These are phyloP conservation scores for Sinapis alba DNA, from an alignment of 441 rosid species.

Conservation along the genomic window DNA sequence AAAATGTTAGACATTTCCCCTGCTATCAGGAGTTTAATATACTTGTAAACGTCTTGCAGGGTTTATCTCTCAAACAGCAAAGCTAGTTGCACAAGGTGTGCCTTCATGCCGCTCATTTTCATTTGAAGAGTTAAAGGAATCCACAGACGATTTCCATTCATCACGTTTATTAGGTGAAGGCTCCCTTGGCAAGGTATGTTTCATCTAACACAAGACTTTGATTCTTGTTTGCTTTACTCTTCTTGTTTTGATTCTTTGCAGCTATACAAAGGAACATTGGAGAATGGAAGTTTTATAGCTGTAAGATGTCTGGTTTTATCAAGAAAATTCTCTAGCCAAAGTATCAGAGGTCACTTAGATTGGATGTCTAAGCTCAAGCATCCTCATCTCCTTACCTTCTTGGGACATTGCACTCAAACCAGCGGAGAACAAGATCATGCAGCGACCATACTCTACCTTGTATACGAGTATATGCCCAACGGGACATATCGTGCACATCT, in stretches of 20 bases:
- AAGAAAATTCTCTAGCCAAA: constrained; percentile 74
- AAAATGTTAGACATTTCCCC: background rate
- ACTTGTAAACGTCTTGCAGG: constrained; percentile 50
- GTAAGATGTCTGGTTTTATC: constrained; percentile 61
- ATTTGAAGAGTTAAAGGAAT: constrained; percentile 83
- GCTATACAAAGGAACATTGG: constrained; percentile 84
- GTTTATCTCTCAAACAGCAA: constrained; percentile 74
- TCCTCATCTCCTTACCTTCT: constrained; percentile 81
- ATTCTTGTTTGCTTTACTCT: constrained; percentile 27
- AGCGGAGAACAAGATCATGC: constrained; percentile 52
- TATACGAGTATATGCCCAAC: constrained; percentile 68
- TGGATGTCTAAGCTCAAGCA: constrained; percentile 86
- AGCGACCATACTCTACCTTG: constrained; percentile 61
- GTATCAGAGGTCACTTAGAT: constrained; percentile 70
- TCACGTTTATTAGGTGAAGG: constrained; percentile 78
- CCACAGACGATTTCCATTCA: constrained; percentile 73
- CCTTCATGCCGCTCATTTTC: constrained; percentile 49
- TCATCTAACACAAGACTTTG: constrained; percentile 7
- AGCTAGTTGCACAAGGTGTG: constrained; percentile 68
- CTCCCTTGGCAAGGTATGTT: constrained; percentile 87
- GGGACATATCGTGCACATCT: constrained; percentile 74
- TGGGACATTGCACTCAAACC: constrained; percentile 81
- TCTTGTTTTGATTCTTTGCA: constrained; percentile 42
- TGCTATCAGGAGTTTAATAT: background rate
- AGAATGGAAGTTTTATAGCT: constrained; percentile 69